Percentiles rank a stretch among this genome's conserved stretches.
These are phyloP conservation scores for Neltuma alba DNA, from an alignment of 306 rosid genomes.

Conservation along the genomic window DNA sequence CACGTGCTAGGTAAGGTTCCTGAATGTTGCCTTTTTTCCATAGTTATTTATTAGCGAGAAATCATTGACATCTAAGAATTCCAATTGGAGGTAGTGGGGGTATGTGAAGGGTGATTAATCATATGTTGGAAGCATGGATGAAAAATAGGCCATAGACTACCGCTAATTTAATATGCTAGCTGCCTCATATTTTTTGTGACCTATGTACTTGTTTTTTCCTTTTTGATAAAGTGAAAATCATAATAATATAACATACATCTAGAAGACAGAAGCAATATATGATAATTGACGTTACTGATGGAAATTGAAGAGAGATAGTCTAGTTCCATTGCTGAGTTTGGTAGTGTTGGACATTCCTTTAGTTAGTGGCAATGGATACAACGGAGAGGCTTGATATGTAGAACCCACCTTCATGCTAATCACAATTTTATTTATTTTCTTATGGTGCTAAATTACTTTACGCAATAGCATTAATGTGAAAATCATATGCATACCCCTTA, in stretches of 20 bases:
- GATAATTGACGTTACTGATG: not conserved
- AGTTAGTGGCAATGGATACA: not conserved
- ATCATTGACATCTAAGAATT: constrained; percentile 8
- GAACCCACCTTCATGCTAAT: not conserved
- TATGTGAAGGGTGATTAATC: not conserved
- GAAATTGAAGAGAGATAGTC: not conserved
- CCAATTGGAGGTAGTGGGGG: not conserved
- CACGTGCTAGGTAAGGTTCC: constrained; percentile 74
- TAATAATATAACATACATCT: too few relatives aligned
- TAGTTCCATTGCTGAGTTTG: not conserved
- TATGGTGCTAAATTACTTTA: not conserved
- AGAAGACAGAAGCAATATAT: not conserved
- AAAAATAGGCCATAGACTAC: not conserved
- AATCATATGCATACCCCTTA: not conserved
- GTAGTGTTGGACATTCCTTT: not conserved
- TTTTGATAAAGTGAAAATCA: not conserved
- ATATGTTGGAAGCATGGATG: not conserved
- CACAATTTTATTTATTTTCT: constrained; percentile 5
- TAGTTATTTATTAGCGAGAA: not conserved
- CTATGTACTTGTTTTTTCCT: not conserved
- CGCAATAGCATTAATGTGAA: not conserved
- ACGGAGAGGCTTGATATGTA: not conserved
- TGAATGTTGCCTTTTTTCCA: too few relatives aligned
- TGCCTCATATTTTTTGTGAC: not conserved
- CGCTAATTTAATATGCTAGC: not conserved